phyloP scores from a whole-genome alignment of 371 early-diverging fungal species.

The Funneliformis caledonium region DNA sequence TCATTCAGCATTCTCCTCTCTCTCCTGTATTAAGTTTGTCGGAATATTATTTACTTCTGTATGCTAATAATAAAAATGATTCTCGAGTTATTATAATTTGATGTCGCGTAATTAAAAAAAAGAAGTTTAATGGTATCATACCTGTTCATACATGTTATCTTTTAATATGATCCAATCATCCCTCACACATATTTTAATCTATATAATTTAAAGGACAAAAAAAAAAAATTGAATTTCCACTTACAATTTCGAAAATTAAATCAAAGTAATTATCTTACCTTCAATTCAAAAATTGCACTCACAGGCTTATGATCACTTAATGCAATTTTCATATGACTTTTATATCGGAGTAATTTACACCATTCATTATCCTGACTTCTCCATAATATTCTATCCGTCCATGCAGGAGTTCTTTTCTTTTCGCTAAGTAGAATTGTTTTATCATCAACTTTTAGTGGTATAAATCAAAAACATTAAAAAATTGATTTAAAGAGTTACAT shows the following conservation, averaged over 20 bases:
- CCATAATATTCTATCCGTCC: constrained; percentile 95
- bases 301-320: constrained; percentile 96
- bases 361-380: constrained; percentile 52
- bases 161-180: constrained; percentile 11
- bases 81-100: background rate
- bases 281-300: constrained; percentile 64
- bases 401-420: constrained; percentile 87
- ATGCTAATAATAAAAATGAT: no score
- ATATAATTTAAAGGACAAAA: background rate
- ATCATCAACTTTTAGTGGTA: background rate
- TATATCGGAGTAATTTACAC: constrained; percentile 58
- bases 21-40: no score
- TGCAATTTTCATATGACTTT: constrained; percentile 64
- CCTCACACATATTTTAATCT: constrained; percentile 38
- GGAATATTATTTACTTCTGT: no score
- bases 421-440: constrained; percentile 53
- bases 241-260: background rate
- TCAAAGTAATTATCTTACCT: constrained; percentile 43
- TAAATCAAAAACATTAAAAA: background rate
- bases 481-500: background rate
- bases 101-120: background rate
- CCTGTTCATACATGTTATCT: background rate
- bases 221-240: background rate
- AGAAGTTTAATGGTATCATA: background rate
- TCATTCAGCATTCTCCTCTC: no score